phyloP scores from a whole-genome alignment of 805 yeast species.

The Barnettozyma vustinii region DNA sequence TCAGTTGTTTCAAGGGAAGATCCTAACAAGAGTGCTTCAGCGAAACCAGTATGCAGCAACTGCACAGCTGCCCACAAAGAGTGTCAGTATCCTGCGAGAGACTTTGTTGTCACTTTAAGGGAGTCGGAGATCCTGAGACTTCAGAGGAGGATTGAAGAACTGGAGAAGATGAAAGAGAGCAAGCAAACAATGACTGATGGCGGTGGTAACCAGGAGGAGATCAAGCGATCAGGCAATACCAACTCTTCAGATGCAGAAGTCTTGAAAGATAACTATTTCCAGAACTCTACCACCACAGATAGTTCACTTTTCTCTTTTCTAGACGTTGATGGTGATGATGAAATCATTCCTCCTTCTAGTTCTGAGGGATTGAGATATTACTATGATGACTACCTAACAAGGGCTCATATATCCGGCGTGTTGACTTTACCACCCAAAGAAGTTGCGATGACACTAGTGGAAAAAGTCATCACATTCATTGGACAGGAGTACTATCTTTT shows the following conservation, averaged over 20 bases:
- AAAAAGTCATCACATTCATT: slow-evolving; percentile 18
- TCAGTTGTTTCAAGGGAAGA: background rate
- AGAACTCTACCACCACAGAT: slow-evolving; percentile 19
- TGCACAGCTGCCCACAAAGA: slow-evolving; percentile 10
- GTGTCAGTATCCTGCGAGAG: slow-evolving; percentile 19
- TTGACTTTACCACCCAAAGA: slow-evolving; percentile 14
- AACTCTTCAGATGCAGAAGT: slow-evolving; percentile 10
- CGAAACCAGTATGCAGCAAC: slow-evolving; percentile 20
- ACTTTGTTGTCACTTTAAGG: slow-evolving; percentile 17
- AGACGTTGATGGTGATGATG: slow-evolving; percentile 21
- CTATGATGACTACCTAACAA: slow-evolving; percentile 12
- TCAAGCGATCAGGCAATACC: background rate
- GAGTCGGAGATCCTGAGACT: slow-evolving; percentile 21
- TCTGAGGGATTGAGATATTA: slow-evolving; percentile 14
- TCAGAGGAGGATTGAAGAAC: slow-evolving; percentile 11
- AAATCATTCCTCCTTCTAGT: slow-evolving; percentile 9
- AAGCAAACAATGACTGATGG: no score
- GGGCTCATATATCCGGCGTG: slow-evolving; percentile 5
- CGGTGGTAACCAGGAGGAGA: background rate
- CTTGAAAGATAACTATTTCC: slow-evolving; percentile 19
- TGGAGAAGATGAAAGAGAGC: slow-evolving; percentile 6
- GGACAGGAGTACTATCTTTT: slow-evolving; percentile 24
- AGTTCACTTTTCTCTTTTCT: slow-evolving; percentile 22
- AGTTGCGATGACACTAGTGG: slow-evolving; percentile 12
- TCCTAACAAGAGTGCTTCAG: background rate